Conservation (phyloP, 1,139 yeast species). For the Yarrowia galli region DNA sequence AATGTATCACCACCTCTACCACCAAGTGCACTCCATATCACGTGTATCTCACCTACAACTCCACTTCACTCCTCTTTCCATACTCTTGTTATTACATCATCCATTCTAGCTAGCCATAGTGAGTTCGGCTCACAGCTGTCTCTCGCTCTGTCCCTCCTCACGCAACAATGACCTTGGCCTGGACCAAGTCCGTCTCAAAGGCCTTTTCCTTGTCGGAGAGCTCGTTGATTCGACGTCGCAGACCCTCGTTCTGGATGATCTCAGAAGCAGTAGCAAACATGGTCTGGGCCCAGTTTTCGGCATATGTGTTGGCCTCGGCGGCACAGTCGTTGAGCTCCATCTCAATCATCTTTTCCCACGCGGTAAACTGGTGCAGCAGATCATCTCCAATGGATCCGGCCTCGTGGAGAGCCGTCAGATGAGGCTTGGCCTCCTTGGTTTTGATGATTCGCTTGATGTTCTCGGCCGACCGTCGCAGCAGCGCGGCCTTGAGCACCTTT, state of each 20-base stretch:
- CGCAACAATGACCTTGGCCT: slow-evolving; percentile 37
- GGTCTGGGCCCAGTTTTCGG: slow-evolving; percentile 80
- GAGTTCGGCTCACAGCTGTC: no score
- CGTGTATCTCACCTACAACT: no score
- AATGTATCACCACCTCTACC: no score
- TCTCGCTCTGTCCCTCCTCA: no score
- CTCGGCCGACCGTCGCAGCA: slow-evolving; percentile 76
- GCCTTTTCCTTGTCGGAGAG: slow-evolving; percentile 54
- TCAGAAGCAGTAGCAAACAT: slow-evolving; percentile 86
- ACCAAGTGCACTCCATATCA: no score
- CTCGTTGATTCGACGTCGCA: slow-evolving; percentile 78
- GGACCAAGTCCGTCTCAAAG: slow-evolving; percentile 41
- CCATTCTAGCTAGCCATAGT: no score
- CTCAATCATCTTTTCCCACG: slow-evolving; percentile 80
- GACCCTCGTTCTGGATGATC: slow-evolving; percentile 88
- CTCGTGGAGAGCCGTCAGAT: slow-evolving; percentile 74
- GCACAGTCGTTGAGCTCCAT: slow-evolving; percentile 80
- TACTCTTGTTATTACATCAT: no score
- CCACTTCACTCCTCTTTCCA: no score
- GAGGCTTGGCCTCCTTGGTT: slow-evolving; percentile 75
- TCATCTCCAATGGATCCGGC: slow-evolving; percentile 93
- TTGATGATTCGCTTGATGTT: slow-evolving; percentile 71
- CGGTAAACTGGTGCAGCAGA: slow-evolving; percentile 76
- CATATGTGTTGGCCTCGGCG: slow-evolving; percentile 74
- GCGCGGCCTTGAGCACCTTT: slow-evolving; percentile 83